These are phyloP conservation scores for Cryptosporidium ubiquitum DNA, from an alignment of 169 alveolate species.

Conservation along the genomic window DNA sequence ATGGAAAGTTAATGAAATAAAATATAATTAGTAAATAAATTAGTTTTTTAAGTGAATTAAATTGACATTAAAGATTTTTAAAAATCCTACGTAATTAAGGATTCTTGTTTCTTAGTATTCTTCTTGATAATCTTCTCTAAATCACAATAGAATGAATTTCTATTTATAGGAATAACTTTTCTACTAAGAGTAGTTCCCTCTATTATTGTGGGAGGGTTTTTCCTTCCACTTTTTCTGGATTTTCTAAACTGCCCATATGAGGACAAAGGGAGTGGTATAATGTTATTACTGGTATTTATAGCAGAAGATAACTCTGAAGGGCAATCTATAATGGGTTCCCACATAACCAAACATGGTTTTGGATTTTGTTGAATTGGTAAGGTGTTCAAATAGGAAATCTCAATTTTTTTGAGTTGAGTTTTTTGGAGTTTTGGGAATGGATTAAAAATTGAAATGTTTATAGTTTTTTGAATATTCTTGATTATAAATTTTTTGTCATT, in stretches of 20 bases:
- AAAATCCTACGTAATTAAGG: background rate
- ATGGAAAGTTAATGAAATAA: too few relatives aligned
- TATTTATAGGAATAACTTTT: background rate
- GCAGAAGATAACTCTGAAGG: background rate
- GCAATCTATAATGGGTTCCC: slow-evolving; percentile 69
- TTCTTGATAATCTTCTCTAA: slow-evolving; percentile 19
- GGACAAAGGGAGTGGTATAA: slow-evolving; percentile 33
- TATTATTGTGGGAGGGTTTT: slow-evolving; percentile 1
- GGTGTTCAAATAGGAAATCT: background rate
- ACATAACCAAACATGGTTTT: slow-evolving; percentile 60
- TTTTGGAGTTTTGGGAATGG: background rate
- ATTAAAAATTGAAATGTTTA: background rate
- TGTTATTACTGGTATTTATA: background rate
- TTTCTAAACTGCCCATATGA: slow-evolving; percentile 56
- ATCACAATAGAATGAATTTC: slow-evolving; percentile 41
- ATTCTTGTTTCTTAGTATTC: background rate
- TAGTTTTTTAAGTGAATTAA: too few relatives aligned
- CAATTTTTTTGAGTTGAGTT: background rate
- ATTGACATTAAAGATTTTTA: too few relatives aligned
- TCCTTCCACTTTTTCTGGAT: slow-evolving; percentile 3
- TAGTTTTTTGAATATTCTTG: background rate
- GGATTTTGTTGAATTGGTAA: background rate
- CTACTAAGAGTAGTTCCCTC: background rate
- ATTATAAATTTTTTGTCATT: background rate
- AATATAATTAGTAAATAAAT: too few relatives aligned